Evolutionary conservation across 2,329 filamentous ascomycete species (phyloP), one percentile per base, ranked within the genome.

Genomic region (Hirsutella minnesotensis): DNA sequence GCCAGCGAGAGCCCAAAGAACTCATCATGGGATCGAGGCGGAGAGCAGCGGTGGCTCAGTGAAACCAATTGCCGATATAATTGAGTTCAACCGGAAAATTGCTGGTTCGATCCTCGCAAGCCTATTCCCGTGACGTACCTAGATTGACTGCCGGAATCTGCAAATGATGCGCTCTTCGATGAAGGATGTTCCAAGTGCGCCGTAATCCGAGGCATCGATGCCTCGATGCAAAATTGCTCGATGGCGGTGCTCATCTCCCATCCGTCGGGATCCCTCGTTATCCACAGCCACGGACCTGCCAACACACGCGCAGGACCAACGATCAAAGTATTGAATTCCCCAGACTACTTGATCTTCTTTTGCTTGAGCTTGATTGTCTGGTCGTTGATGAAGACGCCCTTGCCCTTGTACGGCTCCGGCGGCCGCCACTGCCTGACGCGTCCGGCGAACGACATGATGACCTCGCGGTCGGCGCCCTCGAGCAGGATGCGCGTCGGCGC

Each of bases 351-450:
- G 64, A 90, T 87, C 77, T 90, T 92, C 83, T 95, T 98, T 57
- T 86, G 83, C 81, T 98, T 98, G 65, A 98, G 65, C 75, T 84
- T 94, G 68, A 98, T 95, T 24, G 88, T 95, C 74, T 98, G 88
- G 49, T 89, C 87, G 58, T 96, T 94, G 55, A 98, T 82, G 62
- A 96, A 98, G 54, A 98, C 94, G 55, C 92, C 92, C 79, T 98
- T 96, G 52, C 92, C 92, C 78, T 98, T 98, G 67, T 98, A 98
- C 51, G 92, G 92, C 68, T 98, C 92, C 24, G 92, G 92, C 50
- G 76, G 77, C 59, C 92, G 81, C 90, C 90, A 96, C 64, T 72
- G 76, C 54, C 87, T 75, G 52, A 98, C 94, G 53, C 81, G 72
- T 1, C 92, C 92, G 16, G 92, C 92, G 63, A 96, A 95, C 45